Base-by-base conservation (phyloP, 2,329 filamentous ascomycete genomes). In the Thermoascus crustaceus region DNA sequence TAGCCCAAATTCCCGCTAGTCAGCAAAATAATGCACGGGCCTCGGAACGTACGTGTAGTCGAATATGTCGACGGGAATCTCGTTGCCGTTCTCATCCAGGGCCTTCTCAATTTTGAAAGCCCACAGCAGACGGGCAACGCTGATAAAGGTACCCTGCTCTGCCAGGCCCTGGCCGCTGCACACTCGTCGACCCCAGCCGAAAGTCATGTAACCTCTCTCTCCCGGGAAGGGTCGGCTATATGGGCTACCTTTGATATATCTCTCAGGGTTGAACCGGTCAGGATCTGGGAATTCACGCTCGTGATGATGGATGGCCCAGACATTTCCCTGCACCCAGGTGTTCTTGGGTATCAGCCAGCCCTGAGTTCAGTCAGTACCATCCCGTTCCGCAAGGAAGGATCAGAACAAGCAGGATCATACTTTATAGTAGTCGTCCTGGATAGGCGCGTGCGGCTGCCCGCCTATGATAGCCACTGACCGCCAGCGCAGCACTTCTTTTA, bases 131-230 rank as follows among this genome's bases (percentile, higher is more conserved):
- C 75, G 58, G 6, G 72, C 70, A 29, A 78, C 62, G 0, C 69
- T 75, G 46, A 78, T 68, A 64, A 72, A 78, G 0, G 72, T 72
- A 4, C 74, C 72, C 47, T 76, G 72, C 52, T 79, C 75, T 2
- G 75, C 75, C 11, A 79, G 56, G 2, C 64, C 69, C 47, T 73
- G 63, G 1, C 73, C 72, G 29, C 64, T 67, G 49, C 72, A 76
- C 3, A 72, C 68, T 4, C 72, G 54, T 3, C 72, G 62, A 5
- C 73, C 73, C 68, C 71, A 75, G 17, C 72, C 72, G 46, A 75
- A 74, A 2, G 71, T 71, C 67, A 73, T 73, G 47, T 73, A 71
- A 0, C 67, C 66, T 33, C 57, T 62, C 41, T 71, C 67, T 7
- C 61, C 60, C 1, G 68, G 68, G 40, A 73, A 73, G 0, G 67